phyloP scores from a whole-genome alignment of 2,329 filamentous ascomycete species.

The Aspergillus spinulosporus region DNA sequence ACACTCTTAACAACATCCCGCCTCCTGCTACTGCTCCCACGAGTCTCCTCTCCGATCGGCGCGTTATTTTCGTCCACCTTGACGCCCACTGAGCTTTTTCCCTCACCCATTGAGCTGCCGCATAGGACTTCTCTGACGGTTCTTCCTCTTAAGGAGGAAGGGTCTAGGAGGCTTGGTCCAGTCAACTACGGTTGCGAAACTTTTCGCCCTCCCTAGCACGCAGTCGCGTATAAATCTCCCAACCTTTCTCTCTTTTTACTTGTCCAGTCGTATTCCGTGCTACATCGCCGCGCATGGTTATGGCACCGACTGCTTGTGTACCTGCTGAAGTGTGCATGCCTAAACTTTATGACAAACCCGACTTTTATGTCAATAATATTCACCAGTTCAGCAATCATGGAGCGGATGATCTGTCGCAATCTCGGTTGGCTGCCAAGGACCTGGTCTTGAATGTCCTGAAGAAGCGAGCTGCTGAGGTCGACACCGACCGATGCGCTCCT shows the following conservation, averaged over 20 bases:
- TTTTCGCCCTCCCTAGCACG: slow-evolving; percentile 91
- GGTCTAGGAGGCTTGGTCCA: slow-evolving; percentile 98
- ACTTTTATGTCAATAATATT: slow-evolving; percentile 29
- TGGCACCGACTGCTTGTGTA: slow-evolving; percentile 69
- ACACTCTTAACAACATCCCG: slow-evolving; percentile 51
- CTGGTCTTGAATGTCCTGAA: slow-evolving; percentile 85
- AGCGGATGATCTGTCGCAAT: slow-evolving; percentile 45
- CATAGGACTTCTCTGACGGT: slow-evolving; percentile 97
- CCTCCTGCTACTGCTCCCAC: slow-evolving; percentile 40
- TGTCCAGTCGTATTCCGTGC: slow-evolving; percentile 28
- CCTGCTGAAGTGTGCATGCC: slow-evolving; percentile 48
- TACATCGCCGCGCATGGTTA: slow-evolving; percentile 55
- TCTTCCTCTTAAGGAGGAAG: slow-evolving; percentile 99
- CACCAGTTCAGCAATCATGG: slow-evolving; percentile 46
- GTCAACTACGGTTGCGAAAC: slow-evolving; percentile 85
- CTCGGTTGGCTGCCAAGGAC: slow-evolving; percentile 63
- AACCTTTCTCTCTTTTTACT: slow-evolving; percentile 18
- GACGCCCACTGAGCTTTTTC: slow-evolving; percentile 50
- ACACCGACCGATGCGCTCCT: slow-evolving; percentile 82
- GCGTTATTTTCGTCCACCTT: slow-evolving; percentile 41
- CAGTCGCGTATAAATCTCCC: slow-evolving; percentile 30
- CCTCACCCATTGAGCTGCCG: slow-evolving; percentile 85
- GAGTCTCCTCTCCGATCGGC: slow-evolving; percentile 33
- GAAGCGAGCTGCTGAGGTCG: slow-evolving; percentile 77
- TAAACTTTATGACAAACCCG: slow-evolving; percentile 34